Base-by-base conservation (phyloP, 345 rosid species). In the Raphanus sativus region DNA sequence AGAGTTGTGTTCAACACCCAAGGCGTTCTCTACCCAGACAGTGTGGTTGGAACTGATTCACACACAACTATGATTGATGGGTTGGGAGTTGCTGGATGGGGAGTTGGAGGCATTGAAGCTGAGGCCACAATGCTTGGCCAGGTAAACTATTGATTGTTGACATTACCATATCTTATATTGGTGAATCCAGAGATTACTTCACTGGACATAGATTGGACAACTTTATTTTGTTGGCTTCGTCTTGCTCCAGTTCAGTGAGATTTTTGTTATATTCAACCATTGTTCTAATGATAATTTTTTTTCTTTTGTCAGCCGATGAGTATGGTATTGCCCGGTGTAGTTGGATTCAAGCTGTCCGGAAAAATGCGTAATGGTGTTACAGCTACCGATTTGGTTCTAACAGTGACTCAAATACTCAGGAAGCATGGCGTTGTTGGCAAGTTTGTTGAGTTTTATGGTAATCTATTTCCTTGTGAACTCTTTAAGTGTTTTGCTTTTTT, bases 51-150 rank as follows among this genome's bases (percentile, higher is more conserved):
- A 67, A 93, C 98, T 12, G 97, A 93, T 82, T 93, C 97, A 2
- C 98, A 93, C 77, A 93, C 97, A 62, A 93, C 98, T 24, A 93
- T 91, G 97, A 93, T 93, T n/a, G 96, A 93, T 78, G 97, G 98
- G 45, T 75, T 93, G 74, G 98, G 98, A 65, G 97, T 93, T 81
- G 98, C 98, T 84, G 98, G 97, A 42, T 93, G 97, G 98, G 98
- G 98, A 85, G 97, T 93, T 77, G 96, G 98, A 63, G 97, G 97
- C 42, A 93, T 93, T 68, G 97, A 93, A 85, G 98, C 98, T 17
- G 98, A 93, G 82, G 97, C 98, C 65, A 83, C 91, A 55, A 93
- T 93, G 98, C 98, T 93, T 83, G 98, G 98, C 74, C 97, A 93
- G 91, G 98, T 90, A 85, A 78, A 71, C n/a, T 45, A 32, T 32